Conservation (phyloP, 2,329 filamentous ascomycete genomes). For the Ophiostoma perfectum region DNA sequence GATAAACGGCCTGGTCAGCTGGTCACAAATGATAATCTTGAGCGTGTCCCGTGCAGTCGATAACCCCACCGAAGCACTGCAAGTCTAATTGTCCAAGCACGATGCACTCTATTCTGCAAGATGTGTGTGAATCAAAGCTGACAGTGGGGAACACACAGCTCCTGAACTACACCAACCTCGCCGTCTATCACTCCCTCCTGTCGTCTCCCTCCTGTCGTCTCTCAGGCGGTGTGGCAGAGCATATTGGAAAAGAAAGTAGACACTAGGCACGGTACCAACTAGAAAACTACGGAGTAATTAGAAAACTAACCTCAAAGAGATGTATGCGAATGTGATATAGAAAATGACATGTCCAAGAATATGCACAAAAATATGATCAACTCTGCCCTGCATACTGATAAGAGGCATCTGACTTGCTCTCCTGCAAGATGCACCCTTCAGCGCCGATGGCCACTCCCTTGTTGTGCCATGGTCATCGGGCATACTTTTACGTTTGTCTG, state of each 20-base stretch:
- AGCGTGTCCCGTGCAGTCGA: too few relatives aligned
- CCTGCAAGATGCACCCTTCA: constrained; percentile 10
- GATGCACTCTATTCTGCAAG: not conserved
- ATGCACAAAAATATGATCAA: too few relatives aligned
- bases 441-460: not conserved
- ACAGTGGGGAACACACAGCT: not conserved
- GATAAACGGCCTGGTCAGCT: too few relatives aligned
- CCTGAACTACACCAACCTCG: too few relatives aligned
- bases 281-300: not conserved
- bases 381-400: constrained; percentile 4
- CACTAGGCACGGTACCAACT: not conserved
- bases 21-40: too few relatives aligned
- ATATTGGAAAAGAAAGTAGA: not conserved
- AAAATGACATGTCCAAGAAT: too few relatives aligned
- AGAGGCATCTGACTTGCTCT: not conserved
- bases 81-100: not conserved
- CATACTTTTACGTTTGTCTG: not conserved
- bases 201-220: not conserved
- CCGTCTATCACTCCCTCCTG: too few relatives aligned
- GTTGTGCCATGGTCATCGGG: not conserved
- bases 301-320: too few relatives aligned
- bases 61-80: too few relatives aligned
- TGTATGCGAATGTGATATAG: not conserved
- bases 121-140: constrained; percentile 8
- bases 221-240: not conserved